Evolutionary conservation across 306 rosid species (phyloP).

Genomic region (Prunus fruticosa): DNA sequence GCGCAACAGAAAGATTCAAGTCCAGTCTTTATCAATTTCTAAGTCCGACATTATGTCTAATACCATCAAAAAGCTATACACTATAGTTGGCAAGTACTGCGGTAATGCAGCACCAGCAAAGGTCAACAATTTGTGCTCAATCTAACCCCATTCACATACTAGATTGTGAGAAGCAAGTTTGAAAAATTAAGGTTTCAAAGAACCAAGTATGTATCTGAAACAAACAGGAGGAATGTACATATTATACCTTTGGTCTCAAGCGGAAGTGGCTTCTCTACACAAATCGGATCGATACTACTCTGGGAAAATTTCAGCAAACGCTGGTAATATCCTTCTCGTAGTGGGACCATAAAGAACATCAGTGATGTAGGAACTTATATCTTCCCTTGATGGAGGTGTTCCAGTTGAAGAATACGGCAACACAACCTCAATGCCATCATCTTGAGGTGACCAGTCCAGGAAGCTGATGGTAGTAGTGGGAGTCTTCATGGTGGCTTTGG

Average conservation of each 20-base stretch:
- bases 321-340: slow-evolving; percentile 38
- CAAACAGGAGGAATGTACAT: slow-evolving; percentile 14
- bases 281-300: slow-evolving; percentile 11
- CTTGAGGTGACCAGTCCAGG: slow-evolving; percentile 67
- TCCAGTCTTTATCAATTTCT: neutral
- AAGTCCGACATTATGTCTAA: neutral
- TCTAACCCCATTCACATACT: neutral
- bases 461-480: slow-evolving; percentile 1
- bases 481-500: slow-evolving; percentile 4
- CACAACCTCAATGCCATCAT: slow-evolving; percentile 51
- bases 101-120: no score
- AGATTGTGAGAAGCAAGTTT: neutral
- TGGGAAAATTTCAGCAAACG: slow-evolving; percentile 36
- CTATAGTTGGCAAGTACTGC: neutral
- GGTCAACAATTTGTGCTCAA: neutral
- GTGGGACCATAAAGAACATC: slow-evolving; percentile 23
- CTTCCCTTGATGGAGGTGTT: slow-evolving; percentile 40
- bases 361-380: slow-evolving; percentile 33
- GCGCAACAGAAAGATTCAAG: neutral
- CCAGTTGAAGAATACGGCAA: slow-evolving; percentile 36
- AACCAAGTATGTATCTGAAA: neutral
- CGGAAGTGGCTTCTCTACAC: slow-evolving; percentile 11
- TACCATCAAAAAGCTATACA: neutral
- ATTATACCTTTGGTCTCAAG: neutral
- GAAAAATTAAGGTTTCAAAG: neutral